Base-by-base conservation (phyloP, 495 filamentous ascomycete genomes). In the Neurospora sp. region DNA sequence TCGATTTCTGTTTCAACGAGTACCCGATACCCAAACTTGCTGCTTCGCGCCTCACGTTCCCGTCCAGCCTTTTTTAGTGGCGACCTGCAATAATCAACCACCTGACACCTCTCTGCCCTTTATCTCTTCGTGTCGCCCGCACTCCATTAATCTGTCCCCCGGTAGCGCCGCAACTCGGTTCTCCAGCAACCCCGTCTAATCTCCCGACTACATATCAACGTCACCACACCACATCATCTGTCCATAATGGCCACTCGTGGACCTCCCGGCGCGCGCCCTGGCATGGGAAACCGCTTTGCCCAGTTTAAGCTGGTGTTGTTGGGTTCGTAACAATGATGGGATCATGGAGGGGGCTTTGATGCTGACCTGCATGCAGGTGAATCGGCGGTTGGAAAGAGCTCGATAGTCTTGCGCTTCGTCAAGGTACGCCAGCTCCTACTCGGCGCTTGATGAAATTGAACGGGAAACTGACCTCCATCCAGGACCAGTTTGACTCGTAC, bases 401-500 rank as follows among this genome's bases (percentile, higher is more conserved):
- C 96, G 70, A 90, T 99, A 80, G 96, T 99, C 5, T 85, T 99
- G 79, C 90, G 96, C 86, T 99, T 99, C 80, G 96, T 99, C 75
- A 99, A 99, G 88, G 95, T 97, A 78, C 83, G 82, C 77, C 59
- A 9, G 20, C 20, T 7, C 37, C 23, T 59, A 11, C 8, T n/a
- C 73, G 54, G 38, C n/a, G 39, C 12, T 18, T 69, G 54, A 72
- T 41, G 70, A 18, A 20, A 44, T 39, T 38, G 39, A 40, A 37
- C 69, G 48, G 35, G 44, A 39, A 46, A 62, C 78, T 81, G 72
- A 80, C 75, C 10, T 42, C 14, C 40, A 18, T 48, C 18, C 76
- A 97, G 95, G 96, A 99, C 82, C 96, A 99, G 96, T 99, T 99
- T 84, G 96, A 99, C 86, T 96, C 97, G 81, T 99, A 98, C 86